Conservation (phyloP, 768 basidiomycete species). For the Boletus coccyginus region DNA sequence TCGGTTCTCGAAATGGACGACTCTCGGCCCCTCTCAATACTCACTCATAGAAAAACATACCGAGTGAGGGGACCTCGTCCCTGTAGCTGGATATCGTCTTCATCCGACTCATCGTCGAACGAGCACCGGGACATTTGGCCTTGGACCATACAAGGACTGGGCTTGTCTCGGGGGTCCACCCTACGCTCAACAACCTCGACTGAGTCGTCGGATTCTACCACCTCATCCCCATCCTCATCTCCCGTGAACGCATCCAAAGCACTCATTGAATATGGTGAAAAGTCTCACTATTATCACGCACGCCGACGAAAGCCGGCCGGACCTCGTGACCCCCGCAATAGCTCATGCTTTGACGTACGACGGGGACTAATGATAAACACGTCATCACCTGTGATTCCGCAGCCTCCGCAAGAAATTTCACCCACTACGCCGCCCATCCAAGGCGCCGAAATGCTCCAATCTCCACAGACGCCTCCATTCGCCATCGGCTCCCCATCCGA, state of each 20-base stretch:
- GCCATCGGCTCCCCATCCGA: constrained; percentile 13
- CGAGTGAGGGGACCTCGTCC: constrained; percentile 32
- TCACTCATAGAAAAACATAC: constrained; percentile 8
- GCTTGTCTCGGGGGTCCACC: constrained; percentile 16
- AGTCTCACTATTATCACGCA: background rate
- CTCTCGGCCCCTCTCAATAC: constrained; percentile 2
- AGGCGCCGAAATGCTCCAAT: background rate
- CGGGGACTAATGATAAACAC: constrained; percentile 20
- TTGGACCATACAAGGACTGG: constrained; percentile 11
- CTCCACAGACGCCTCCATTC: constrained; percentile 3
- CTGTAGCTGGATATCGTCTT: constrained; percentile 22
- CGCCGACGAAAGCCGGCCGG: constrained; percentile 25
- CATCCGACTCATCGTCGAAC: constrained; percentile 10
- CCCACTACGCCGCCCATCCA: background rate
- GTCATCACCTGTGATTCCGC: constrained; percentile 6
- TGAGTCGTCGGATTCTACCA: constrained; percentile 13
- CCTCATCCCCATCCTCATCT: constrained; percentile 12
- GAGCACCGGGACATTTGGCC: constrained; percentile 18
- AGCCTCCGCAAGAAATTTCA: background rate
- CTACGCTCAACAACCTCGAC: constrained; percentile 14
- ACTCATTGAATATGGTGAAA: constrained; percentile 5
- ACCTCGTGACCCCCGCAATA: constrained; percentile 23
- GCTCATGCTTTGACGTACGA: constrained; percentile 2
- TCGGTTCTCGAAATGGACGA: constrained; percentile 10
- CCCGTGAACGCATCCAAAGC: constrained; percentile 1